These are phyloP conservation scores for Dysphania ambrosioides DNA, from an alignment of 148 eudicot species.

Conservation along the genomic window DNA sequence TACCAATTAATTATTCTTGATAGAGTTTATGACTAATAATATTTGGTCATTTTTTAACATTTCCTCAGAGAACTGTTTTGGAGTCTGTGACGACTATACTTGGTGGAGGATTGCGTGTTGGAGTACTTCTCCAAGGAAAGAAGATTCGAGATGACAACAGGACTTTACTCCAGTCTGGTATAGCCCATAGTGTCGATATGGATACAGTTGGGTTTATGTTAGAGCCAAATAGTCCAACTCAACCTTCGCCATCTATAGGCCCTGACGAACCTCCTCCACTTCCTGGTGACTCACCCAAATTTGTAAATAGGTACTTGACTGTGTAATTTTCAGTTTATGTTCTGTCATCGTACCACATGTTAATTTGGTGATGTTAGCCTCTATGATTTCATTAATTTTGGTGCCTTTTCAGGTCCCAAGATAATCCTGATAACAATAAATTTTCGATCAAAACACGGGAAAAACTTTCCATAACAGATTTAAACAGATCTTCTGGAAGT, in stretches of 20 bases:
- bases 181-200: constrained; percentile 57
- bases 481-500: constrained; percentile 34
- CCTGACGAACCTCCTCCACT: constrained; percentile 41
- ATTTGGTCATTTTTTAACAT: constrained; percentile 11
- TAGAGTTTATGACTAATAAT: constrained; percentile 2
- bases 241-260: constrained; percentile 38
- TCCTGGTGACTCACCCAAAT: constrained; percentile 40
- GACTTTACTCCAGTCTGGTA: constrained; percentile 79
- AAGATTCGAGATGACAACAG: constrained; percentile 79
- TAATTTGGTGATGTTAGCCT: not conserved
- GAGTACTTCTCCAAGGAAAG: constrained; percentile 86
- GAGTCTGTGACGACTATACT: constrained; percentile 80
- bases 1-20: not conserved
- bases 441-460: constrained; percentile 24
- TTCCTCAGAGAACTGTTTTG: constrained; percentile 68
- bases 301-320: constrained; percentile 47
- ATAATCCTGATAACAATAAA: constrained; percentile 18
- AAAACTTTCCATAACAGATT: constrained; percentile 34
- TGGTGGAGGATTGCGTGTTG: constrained; percentile 73
- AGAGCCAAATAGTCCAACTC: constrained; percentile 56
- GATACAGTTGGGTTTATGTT: constrained; percentile 67
- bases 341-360: not conserved
- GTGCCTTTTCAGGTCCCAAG: constrained; percentile 24
- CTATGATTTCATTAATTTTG: not conserved
- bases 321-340: not conserved